Evolutionary conservation across 2,329 filamentous ascomycete species (phyloP).

Genomic region (Pestalotiopsis sp.): DNA sequence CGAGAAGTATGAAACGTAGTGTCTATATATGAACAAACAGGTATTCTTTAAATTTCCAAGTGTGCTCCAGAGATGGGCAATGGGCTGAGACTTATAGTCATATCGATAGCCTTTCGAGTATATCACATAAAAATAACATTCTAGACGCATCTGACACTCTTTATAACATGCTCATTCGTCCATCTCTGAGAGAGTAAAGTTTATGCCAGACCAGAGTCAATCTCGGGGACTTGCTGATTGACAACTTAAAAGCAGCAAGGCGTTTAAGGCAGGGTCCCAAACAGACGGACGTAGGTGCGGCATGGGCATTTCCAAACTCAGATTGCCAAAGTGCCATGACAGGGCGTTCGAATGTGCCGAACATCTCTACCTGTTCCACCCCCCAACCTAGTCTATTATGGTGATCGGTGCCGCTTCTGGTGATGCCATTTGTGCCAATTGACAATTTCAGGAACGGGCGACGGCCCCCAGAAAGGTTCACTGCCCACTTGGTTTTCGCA

Average conservation of each 20-base stretch:
- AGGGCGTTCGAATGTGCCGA: not conserved
- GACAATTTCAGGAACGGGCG: slow-evolving; percentile 1
- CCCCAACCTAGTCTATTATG: not conserved
- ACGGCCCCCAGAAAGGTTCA: slow-evolving; percentile 8
- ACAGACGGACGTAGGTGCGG: not conserved
- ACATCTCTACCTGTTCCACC: not conserved
- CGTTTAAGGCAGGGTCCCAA: not conserved
- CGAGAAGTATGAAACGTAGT: not conserved
- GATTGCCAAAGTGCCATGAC: not conserved
- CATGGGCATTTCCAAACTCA: not conserved
- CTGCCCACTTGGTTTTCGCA: slow-evolving; percentile 8
- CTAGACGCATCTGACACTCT: no score
- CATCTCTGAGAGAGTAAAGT: not conserved
- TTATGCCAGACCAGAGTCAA: not conserved
- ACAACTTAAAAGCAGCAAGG: not conserved
- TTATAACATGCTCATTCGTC: no score
- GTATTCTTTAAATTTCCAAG: no score
- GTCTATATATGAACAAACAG: no score
- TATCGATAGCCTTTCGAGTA: not conserved
- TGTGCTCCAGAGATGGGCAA: no score
- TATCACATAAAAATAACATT: not conserved
- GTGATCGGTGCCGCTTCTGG: not conserved
- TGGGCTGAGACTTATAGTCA: no score
- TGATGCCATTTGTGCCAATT: not conserved
- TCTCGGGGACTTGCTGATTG: no score